Percentiles rank a stretch among this genome's conserved stretches.
Evolutionary conservation across 257 asterid genomes (phyloP).

Genomic region (Solanum neorickii): DNA sequence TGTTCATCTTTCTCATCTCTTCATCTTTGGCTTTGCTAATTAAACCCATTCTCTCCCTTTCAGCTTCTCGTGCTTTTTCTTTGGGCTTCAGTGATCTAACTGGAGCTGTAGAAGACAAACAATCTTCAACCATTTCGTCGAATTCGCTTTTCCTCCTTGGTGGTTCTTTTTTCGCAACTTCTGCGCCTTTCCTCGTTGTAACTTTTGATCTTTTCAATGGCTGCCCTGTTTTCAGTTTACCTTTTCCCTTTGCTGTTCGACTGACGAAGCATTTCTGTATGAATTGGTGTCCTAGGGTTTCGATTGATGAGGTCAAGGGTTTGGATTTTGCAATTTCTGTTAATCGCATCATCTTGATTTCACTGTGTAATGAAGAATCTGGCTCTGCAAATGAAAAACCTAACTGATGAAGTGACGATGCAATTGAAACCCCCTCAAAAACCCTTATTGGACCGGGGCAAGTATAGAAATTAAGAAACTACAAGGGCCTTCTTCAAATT

Average conservation of each 20-base stretch:
- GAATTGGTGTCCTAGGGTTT: constrained; percentile 37
- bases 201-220: constrained; percentile 54
- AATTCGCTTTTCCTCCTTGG: constrained; percentile 45
- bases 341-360: constrained; percentile 16
- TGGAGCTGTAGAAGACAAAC: constrained; percentile 57
- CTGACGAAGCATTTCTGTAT: constrained; percentile 75
- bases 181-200: constrained; percentile 47
- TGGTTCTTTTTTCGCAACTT: constrained; percentile 23
- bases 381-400: neutral
- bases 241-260: constrained; percentile 88
- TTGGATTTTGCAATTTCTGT: constrained; percentile 32
- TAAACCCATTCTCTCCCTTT: constrained; percentile 78
- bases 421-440: neutral
- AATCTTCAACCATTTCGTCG: constrained; percentile 54
- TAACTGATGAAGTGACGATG: neutral
- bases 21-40: constrained; percentile 50
- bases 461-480: neutral
- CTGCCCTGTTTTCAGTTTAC: constrained; percentile 50
- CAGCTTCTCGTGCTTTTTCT: constrained; percentile 54
- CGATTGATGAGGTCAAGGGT: constrained; percentile 28
- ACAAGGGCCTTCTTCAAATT: neutral
- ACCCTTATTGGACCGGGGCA: neutral
- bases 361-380: neutral
- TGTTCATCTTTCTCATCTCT: constrained; percentile 51
- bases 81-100: constrained; percentile 64